These are phyloP conservation scores for Candida tropicalis DNA, from an alignment of 1,139 yeast species.

Conservation along the genomic window DNA sequence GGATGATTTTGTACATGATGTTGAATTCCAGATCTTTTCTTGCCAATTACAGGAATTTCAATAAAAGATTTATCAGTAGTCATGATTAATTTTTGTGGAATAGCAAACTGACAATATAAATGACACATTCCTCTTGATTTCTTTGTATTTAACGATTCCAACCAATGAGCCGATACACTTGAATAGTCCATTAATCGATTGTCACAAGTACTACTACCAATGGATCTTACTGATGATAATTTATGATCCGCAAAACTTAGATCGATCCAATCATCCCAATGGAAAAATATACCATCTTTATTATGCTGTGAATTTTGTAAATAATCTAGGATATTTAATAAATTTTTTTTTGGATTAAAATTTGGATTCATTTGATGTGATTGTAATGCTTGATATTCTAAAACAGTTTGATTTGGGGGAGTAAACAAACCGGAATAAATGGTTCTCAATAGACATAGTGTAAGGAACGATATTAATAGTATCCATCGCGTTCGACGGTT, in stretches of 20 bases:
- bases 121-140: constrained; percentile 38
- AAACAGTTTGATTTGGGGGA: constrained; percentile 24
- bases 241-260: constrained; percentile 28
- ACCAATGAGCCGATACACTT: constrained; percentile 36
- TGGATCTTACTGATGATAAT: constrained; percentile 23
- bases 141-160: constrained; percentile 39
- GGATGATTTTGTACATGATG: not conserved
- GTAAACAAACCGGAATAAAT: constrained; percentile 15
- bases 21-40: constrained; percentile 25
- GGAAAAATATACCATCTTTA: constrained; percentile 32
- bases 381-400: constrained; percentile 28
- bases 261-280: constrained; percentile 51
- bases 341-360: constrained; percentile 33
- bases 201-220: constrained; percentile 30
- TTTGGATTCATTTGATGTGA: constrained; percentile 22
- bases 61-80: constrained; percentile 29
- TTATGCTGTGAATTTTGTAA: constrained; percentile 11
- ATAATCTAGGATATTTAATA: constrained; percentile 25
- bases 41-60: constrained; percentile 34
- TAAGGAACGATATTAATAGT: constrained; percentile 10
- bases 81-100: constrained; percentile 31
- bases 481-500: constrained; percentile 1
- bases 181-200: constrained; percentile 25
- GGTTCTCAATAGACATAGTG: constrained; percentile 19
- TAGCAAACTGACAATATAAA: constrained; percentile 35